Evolutionary conservation across 2,329 filamentous ascomycete species (phyloP).

Genomic region (Diplodia corticola): DNA sequence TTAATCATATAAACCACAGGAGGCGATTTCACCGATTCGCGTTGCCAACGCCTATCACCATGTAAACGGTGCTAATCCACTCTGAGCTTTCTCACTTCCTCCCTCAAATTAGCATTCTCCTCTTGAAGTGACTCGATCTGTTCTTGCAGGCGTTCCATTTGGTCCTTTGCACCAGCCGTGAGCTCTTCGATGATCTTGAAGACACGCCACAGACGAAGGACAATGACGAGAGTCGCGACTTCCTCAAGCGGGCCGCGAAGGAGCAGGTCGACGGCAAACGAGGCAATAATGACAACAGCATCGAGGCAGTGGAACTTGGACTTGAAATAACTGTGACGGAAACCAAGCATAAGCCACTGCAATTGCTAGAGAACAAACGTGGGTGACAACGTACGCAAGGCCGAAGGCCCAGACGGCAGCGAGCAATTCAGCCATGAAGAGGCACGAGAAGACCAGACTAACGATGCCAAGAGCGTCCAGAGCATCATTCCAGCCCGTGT

Average conservation of each 20-base stretch:
- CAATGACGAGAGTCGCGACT: conserved; percentile 65
- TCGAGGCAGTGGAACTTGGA: conserved; percentile 64
- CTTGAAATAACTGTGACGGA: conserved; percentile 33
- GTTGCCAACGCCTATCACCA: not conserved
- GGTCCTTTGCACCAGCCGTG: conserved; percentile 62
- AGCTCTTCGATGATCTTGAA: conserved; percentile 72
- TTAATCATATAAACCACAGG: not conserved
- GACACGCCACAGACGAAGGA: conserved; percentile 67
- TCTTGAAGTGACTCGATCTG: conserved; percentile 54
- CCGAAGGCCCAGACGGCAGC: conserved; percentile 64
- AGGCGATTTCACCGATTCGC: not conserved
- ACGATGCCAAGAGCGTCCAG: conserved; percentile 51
- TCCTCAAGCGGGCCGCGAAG: conserved; percentile 62
- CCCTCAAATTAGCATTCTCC: conserved; percentile 52
- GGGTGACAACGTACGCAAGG: conserved; percentile 47
- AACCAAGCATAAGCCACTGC: not conserved
- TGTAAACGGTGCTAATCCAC: not conserved
- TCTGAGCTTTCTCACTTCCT: conserved; percentile 27
- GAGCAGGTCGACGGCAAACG: conserved; percentile 63
- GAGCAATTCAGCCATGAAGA: conserved; percentile 65
- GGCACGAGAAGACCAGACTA: conserved; percentile 60
- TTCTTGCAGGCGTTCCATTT: conserved; percentile 59
- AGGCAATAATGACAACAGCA: conserved; percentile 60
- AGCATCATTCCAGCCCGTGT: conserved; percentile 38
- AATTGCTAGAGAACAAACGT: conserved; percentile 3